Conservation (phyloP, 192 early-diverging fungal genomes). For the Rhizophlyctis rosea region DNA sequence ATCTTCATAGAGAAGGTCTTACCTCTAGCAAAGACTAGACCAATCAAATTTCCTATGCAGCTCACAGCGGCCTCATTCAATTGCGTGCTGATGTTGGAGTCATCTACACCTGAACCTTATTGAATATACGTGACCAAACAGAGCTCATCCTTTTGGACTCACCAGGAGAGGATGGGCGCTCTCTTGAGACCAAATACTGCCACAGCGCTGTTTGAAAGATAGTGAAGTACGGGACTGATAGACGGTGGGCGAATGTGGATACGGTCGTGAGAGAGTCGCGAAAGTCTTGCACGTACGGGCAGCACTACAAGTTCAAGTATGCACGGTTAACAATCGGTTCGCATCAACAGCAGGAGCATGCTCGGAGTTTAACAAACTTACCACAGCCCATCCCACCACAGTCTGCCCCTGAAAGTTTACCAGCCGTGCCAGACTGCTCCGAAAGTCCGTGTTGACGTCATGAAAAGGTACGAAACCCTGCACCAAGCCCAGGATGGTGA, state of each 20-base stretch:
- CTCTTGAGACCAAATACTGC: too few species aligned
- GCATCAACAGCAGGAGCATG: too few species aligned
- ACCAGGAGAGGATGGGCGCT: too few species aligned
- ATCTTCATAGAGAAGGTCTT: too few species aligned
- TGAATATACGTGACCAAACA: too few species aligned
- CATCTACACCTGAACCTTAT: too few species aligned
- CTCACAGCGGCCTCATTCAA: not conserved
- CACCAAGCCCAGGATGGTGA: not conserved
- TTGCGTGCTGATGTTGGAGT: too few species aligned
- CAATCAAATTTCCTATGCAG: not conserved
- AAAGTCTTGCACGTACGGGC: not conserved
- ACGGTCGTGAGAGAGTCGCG: not conserved
- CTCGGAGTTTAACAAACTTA: too few species aligned
- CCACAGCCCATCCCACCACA: slow-evolving; percentile 25
- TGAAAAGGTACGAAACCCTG: slow-evolving; percentile 25
- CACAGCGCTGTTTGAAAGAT: not conserved
- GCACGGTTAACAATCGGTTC: too few species aligned
- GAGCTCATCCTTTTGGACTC: too few species aligned
- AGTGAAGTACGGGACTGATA: not conserved
- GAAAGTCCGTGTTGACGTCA: slow-evolving; percentile 11
- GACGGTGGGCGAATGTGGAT: not conserved
- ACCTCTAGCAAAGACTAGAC: not conserved
- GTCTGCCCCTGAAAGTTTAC: slow-evolving; percentile 20
- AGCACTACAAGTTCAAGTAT: not conserved
- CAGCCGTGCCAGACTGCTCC: slow-evolving; percentile 3